A percentile compares a stretch with the other conserved stretches of the same genome.
These are phyloP conservation scores for Phytophthora boehmeriae DNA, from an alignment of 352 stramenopile species.

Conservation along the genomic window DNA sequence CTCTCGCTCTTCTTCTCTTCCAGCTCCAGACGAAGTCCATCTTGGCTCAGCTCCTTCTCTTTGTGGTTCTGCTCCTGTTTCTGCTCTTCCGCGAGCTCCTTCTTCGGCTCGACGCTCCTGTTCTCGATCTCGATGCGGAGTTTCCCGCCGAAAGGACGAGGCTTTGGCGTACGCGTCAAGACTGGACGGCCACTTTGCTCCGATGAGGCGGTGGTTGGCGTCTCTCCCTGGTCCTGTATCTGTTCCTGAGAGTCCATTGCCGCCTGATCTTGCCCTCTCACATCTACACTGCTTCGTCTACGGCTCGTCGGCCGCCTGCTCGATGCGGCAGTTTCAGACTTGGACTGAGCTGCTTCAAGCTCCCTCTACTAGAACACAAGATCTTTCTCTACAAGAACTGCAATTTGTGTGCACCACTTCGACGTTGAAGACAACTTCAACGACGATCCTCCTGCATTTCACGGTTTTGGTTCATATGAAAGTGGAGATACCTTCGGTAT, in stretches of 20 bases:
- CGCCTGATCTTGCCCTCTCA: background rate
- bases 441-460: slow-evolving; percentile 4
- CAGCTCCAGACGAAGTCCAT: background rate
- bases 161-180: slow-evolving; percentile 8
- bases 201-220: background rate
- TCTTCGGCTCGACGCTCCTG: slow-evolving; percentile 1
- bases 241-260: background rate
- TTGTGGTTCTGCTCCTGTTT: background rate
- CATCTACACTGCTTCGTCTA: background rate
- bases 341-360: slow-evolving; percentile 14
- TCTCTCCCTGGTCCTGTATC: background rate
- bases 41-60: background rate
- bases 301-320: background rate
- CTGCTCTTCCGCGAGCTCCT: slow-evolving; percentile 13
- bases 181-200: slow-evolving; percentile 13
- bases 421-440: slow-evolving; percentile 24
- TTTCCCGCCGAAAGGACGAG: slow-evolving; percentile 9
- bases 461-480: slow-evolving; percentile 4
- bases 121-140: slow-evolving; percentile 11
- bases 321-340: background rate
- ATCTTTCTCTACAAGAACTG: slow-evolving; percentile 26
- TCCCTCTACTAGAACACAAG: slow-evolving; percentile 22
- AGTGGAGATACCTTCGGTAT: background rate
- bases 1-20: no score
- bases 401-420: slow-evolving; percentile 18